Conservation (phyloP, 495 filamentous ascomycete genomes). For the Neurospora terricola region DNA sequence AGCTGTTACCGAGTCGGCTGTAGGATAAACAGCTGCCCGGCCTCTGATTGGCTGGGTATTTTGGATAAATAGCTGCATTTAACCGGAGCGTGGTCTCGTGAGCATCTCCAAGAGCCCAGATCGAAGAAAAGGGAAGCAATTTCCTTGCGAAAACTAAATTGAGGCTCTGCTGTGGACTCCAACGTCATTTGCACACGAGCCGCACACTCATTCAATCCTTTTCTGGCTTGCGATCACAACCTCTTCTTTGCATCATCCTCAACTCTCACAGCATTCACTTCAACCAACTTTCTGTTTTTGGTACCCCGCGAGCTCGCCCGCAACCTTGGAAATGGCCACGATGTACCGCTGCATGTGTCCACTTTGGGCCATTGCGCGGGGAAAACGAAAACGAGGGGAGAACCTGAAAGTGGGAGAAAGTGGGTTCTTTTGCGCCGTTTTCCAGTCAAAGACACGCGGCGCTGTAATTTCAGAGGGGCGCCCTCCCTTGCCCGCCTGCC, state of each 20-base stretch:
- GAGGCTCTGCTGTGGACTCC: neutral
- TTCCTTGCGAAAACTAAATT: neutral
- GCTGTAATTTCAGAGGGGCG: neutral
- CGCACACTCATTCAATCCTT: neutral
- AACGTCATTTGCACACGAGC: neutral
- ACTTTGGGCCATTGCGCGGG: neutral
- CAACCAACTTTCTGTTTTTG: neutral
- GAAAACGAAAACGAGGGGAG: neutral
- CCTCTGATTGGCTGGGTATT: neutral
- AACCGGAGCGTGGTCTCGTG: neutral
- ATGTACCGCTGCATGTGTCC: neutral
- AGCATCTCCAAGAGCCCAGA: neutral
- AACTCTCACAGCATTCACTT: neutral
- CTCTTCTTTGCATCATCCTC: neutral
- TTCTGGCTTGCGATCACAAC: neutral
- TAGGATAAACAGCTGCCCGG: neutral
- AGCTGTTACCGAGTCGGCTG: neutral
- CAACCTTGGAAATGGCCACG: neutral
- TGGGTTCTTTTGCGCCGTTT: neutral
- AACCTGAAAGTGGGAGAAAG: neutral
- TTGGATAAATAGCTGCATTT: neutral
- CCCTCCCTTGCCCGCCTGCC: neutral
- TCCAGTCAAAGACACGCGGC: neutral
- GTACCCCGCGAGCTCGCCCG: neutral
- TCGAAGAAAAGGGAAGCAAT: neutral